Base-by-base conservation (phyloP, 352 stramenopile genomes). In the Elongisporangium prolatum region DNA sequence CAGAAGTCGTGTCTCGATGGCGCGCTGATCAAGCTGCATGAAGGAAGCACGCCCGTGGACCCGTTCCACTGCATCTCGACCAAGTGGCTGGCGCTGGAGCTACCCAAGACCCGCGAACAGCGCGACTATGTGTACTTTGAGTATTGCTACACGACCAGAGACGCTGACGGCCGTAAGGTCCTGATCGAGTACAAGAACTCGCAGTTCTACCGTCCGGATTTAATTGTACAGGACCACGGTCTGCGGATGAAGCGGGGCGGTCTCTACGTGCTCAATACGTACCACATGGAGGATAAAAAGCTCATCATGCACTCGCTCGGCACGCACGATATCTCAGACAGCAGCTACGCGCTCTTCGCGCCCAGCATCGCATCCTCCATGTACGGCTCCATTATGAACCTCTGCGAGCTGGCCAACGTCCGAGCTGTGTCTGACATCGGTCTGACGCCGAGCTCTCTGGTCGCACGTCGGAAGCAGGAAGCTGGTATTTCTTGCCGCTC, bases 41-140 rank as follows among this genome's bases (percentile, higher is more conserved):
- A 82, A 37, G 60, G 56, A n/a, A 66, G 77, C 56, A 65, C 68
- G 16, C 58, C 61, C 0, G 62, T 68, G 44, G 68, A 80, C 18
- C 70, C 68, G 25, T 82, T 82, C 67, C 71, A 69, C 22, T 82
- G 79, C 59, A 80, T 82, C 38, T 69, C 69, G 21, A 70, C 78
- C 54, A 78, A 83, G 53, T 83, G 73, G 73, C 58, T 83, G 38
- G 73, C 71, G 1, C 64, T 74, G 34, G 54, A 74, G n/a, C 72
- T 69, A 9, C 66, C 71, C 0, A 83, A 80, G 71, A 72, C 80
- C 60, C 61, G 80, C 18, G 77, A 71, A 17, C 69, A 69, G n/a
- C 71, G 73, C 9, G 73, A 83, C 47, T 80, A 76, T 44, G 71
- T 69, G 21, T 83, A 74, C 48, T 54, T 83, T 18, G 71, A 83